A percentile compares a stretch with the other conserved stretches of the same genome.
phyloP scores from a whole-genome alignment of 2,329 filamentous ascomycete genomes.

The Aureobasidium sp. region DNA sequence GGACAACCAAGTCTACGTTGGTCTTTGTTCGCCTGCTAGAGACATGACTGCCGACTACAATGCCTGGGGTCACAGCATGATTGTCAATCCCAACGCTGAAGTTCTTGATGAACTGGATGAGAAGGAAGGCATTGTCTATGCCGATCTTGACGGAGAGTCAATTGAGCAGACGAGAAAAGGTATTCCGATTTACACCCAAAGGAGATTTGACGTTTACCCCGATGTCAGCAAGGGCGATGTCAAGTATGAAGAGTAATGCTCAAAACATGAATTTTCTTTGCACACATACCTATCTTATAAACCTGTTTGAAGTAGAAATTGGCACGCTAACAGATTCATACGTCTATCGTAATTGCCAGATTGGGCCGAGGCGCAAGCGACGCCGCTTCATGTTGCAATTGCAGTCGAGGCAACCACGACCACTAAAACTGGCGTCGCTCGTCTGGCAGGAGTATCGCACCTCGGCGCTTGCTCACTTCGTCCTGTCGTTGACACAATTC shows the following conservation, averaged over 20 bases:
- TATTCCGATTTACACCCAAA: constrained; percentile 77
- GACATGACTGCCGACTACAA: constrained; percentile 72
- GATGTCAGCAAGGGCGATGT: constrained; percentile 64
- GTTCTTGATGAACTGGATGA: constrained; percentile 76
- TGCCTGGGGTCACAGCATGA: constrained; percentile 85
- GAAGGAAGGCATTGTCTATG: constrained; percentile 66
- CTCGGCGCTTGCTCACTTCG: neutral
- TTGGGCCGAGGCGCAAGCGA: too few species aligned
- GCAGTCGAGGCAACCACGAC: too few species aligned
- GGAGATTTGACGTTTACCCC: constrained; percentile 91
- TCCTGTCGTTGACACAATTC: neutral
- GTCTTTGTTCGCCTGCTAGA: constrained; percentile 81
- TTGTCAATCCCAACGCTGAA: constrained; percentile 79
- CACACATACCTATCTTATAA: too few species aligned
- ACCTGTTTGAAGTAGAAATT: too few species aligned
- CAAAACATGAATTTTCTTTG: too few species aligned
- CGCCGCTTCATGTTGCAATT: too few species aligned
- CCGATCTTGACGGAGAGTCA: constrained; percentile 58
- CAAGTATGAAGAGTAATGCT: constrained; percentile 26
- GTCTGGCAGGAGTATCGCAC: too few species aligned
- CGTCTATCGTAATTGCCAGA: neutral
- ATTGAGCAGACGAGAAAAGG: constrained; percentile 71
- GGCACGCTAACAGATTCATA: neutral
- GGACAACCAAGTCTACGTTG: constrained; percentile 93
- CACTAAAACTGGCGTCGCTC: neutral